Evolutionary conservation across 345 rosid species (phyloP).

Genomic region (Salix udensis): DNA sequence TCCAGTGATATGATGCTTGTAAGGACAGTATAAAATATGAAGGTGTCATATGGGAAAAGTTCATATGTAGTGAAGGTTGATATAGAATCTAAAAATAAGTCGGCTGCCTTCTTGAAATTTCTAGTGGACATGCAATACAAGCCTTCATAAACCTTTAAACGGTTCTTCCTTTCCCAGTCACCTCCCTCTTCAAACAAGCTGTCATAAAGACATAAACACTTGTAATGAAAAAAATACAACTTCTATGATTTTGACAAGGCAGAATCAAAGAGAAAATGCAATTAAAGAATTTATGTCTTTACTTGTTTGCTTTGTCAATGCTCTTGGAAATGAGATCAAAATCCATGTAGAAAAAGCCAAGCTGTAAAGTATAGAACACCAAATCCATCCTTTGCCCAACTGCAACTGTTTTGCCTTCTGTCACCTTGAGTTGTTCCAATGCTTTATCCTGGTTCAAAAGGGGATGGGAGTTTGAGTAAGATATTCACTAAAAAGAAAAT

Average conservation of each 20-base stretch:
- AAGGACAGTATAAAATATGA: slow-evolving; percentile 92
- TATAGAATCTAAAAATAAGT: slow-evolving; percentile 87
- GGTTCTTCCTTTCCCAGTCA: slow-evolving; percentile 99
- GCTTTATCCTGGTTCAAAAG: slow-evolving; percentile 65
- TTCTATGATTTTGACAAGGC: not conserved
- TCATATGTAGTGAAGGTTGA: slow-evolving; percentile 98
- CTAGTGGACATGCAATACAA: slow-evolving; percentile 85
- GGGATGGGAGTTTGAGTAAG: slow-evolving; percentile 6
- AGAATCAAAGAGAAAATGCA: not conserved
- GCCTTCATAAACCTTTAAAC: slow-evolving; percentile 96
- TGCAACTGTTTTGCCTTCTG: slow-evolving; percentile 97
- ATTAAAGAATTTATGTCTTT: slow-evolving; percentile 7
- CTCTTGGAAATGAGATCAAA: slow-evolving; percentile 89
- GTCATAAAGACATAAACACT: slow-evolving; percentile 14
- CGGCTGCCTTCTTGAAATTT: slow-evolving; percentile 85
- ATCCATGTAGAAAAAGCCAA: slow-evolving; percentile 92
- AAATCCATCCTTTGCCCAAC: slow-evolving; percentile 98
- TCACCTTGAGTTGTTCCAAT: slow-evolving; percentile 84
- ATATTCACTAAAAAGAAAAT: slow-evolving; percentile 6
- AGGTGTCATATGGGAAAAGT: slow-evolving; percentile 88
- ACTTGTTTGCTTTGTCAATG: slow-evolving; percentile 97
- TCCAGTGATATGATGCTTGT: slow-evolving; percentile 92
- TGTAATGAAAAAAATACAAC: not conserved
- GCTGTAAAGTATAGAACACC: slow-evolving; percentile 81
- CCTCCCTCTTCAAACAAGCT: slow-evolving; percentile 99